A percentile compares a stretch with the other conserved stretches of the same genome.
phyloP scores from a whole-genome alignment of 2,329 filamentous ascomycete species.

The Penicillium sp. region DNA sequence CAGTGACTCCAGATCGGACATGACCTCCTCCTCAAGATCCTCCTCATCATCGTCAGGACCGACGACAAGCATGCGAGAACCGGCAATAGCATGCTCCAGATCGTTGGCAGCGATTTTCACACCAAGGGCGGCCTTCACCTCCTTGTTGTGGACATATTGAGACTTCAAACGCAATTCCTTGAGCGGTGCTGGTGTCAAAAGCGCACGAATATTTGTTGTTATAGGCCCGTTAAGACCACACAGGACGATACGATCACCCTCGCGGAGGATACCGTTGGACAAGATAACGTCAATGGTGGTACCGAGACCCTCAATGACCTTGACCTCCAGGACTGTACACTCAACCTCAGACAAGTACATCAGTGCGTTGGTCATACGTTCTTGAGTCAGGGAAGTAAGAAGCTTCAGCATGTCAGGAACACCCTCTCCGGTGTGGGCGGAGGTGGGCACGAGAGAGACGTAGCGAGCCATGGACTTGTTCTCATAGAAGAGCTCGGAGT shows the following conservation, averaged over 20 bases:
- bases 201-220: constrained; percentile 87
- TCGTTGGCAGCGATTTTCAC: constrained; percentile 98
- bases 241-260: constrained; percentile 90
- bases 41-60: constrained; percentile 95
- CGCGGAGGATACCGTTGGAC: constrained; percentile 88
- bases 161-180: constrained; percentile 95
- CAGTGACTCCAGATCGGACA: constrained; percentile 86
- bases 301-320: constrained; percentile 97
- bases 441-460: constrained; percentile 95
- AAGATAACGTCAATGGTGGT: constrained; percentile 98
- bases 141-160: constrained; percentile 96
- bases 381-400: constrained; percentile 84
- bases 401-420: constrained; percentile 98
- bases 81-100: constrained; percentile 92
- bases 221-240: constrained; percentile 98
- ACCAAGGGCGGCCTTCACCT: constrained; percentile 96
- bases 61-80: constrained; percentile 89
- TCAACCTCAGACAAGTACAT: constrained; percentile 99
- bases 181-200: constrained; percentile 87
- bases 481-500: constrained; percentile 92
- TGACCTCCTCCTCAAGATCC: constrained; percentile 93
- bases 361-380: constrained; percentile 92
- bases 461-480: constrained; percentile 95
- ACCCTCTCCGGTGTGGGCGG: constrained; percentile 97
- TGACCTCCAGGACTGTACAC: constrained; percentile 96